Percentiles rank a stretch among this genome's conserved stretches.
phyloP scores from a whole-genome alignment of 257 asterid genomes.

The Solanum corneliomulleri region DNA sequence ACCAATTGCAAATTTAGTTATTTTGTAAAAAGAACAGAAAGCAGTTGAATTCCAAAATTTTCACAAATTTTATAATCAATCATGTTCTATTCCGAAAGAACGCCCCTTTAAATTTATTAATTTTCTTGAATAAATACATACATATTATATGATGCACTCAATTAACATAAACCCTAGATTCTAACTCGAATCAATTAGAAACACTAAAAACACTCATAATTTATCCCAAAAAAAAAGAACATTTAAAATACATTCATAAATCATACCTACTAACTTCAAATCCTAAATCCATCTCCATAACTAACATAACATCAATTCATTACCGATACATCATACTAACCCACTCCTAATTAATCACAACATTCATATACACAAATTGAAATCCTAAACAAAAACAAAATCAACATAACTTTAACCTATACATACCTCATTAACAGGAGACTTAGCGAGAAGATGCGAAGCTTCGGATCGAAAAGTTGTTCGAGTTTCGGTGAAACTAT shows the following conservation, averaged over 20 bases:
- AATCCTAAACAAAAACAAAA: background rate
- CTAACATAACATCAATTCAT: background rate
- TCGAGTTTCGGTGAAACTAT: constrained; percentile 38
- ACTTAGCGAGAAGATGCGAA: constrained; percentile 51
- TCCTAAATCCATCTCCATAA: background rate
- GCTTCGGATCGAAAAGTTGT: constrained; percentile 73
- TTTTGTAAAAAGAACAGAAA: no score
- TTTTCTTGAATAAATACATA: background rate
- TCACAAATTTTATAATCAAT: background rate
- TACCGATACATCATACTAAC: background rate
- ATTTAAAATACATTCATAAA: background rate
- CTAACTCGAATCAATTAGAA: background rate
- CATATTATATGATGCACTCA: background rate
- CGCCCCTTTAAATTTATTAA: background rate
- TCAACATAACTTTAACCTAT: background rate
- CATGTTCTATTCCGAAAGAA: background rate
- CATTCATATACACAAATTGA: background rate
- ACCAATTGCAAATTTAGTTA: no score
- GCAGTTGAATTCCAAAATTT: background rate
- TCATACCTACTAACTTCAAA: background rate
- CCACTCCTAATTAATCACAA: background rate
- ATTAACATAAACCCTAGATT: background rate
- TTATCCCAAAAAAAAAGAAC: background rate
- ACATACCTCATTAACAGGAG: constrained; percentile 68
- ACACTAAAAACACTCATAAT: background rate